These are phyloP conservation scores for Lolium perenne DNA, from an alignment of 176 grass and related monocot species.

Conservation along the genomic window DNA sequence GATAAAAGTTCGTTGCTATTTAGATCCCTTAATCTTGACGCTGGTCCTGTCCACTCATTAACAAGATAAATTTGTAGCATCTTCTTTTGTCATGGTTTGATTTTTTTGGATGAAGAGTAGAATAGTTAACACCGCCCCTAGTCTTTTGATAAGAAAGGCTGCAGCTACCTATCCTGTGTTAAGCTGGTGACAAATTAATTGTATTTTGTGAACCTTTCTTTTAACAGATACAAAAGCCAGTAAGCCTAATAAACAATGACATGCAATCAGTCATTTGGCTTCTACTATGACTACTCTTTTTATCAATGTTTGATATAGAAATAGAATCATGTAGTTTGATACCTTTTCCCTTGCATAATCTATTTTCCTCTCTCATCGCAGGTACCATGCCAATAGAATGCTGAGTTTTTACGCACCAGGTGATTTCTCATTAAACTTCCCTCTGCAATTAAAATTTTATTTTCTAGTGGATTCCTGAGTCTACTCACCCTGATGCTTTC, in stretches of 20 bases:
- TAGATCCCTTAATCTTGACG: neutral
- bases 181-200: neutral
- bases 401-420: constrained; percentile 99
- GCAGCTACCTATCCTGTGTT: neutral
- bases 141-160: constrained; percentile 21
- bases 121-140: constrained; percentile 19
- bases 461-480: neutral
- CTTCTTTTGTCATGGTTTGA: neutral
- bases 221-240: neutral
- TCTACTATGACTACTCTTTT: constrained; percentile 6
- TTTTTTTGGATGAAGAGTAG: neutral
- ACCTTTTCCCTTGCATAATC: constrained; percentile 1
- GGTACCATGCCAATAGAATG: constrained; percentile 99
- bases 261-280: neutral
- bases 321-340: neutral
- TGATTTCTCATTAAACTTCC: constrained; percentile 37
- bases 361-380: constrained; percentile 49
- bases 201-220: neutral
- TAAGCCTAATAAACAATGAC: neutral
- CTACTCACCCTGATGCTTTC: neutral
- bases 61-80: neutral
- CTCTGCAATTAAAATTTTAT: neutral
- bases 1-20: neutral
- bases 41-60: neutral
- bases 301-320: neutral